Evolutionary conservation across 2,329 filamentous ascomycete species (phyloP).

Genomic region (Nigrospora osmanthi): DNA sequence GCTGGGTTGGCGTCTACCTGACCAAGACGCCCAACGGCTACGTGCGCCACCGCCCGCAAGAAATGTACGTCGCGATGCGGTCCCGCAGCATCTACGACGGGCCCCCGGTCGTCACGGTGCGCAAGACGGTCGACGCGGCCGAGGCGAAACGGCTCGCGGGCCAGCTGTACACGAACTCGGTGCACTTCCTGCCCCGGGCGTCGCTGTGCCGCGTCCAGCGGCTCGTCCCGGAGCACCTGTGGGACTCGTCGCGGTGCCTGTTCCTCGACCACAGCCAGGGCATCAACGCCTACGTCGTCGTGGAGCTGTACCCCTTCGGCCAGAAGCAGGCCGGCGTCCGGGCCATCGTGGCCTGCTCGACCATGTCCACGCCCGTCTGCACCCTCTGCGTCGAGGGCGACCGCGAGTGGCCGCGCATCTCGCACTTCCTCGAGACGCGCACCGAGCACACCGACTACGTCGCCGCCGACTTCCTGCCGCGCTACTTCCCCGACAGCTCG

Average conservation of each 20-base stretch:
- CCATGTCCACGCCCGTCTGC: not conserved
- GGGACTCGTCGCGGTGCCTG: not conserved
- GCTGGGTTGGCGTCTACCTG: not conserved
- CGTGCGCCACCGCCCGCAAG: not conserved
- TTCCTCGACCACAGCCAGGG: not conserved
- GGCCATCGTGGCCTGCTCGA: not conserved
- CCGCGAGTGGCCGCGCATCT: not conserved
- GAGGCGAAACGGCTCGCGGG: not conserved
- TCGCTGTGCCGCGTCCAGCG: not conserved
- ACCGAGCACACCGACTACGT: not conserved
- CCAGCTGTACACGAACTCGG: not conserved
- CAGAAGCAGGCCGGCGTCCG: not conserved
- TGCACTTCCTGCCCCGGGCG: not conserved
- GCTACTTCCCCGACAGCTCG: no score
- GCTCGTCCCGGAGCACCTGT: not conserved
- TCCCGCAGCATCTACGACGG: not conserved
- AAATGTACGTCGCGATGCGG: not conserved
- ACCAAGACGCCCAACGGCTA: conserved; percentile 1
- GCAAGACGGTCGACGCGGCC: not conserved
- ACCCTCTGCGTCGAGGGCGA: not conserved
- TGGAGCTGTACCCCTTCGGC: not conserved
- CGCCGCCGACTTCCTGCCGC: not conserved
- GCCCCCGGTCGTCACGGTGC: not conserved
- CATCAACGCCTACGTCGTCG: not conserved
- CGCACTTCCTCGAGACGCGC: not conserved